Conservation (phyloP, 2,329 filamentous ascomycete genomes). For the Fusarium sterilihyphosum region DNA sequence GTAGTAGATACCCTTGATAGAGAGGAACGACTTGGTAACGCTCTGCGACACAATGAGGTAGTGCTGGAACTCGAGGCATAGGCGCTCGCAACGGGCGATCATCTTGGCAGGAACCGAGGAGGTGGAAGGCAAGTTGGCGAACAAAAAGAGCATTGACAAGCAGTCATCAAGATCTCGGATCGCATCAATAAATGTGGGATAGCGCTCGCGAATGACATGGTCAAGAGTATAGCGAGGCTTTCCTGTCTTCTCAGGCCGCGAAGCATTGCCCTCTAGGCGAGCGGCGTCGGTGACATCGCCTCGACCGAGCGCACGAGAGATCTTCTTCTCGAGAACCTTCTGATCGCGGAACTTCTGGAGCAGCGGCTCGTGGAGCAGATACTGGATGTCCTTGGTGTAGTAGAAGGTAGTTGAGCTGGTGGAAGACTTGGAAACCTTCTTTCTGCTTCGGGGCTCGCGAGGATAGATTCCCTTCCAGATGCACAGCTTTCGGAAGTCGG, state of each 20-base stretch:
- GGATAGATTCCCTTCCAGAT: conserved; percentile 99
- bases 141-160: conserved; percentile 95
- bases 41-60: conserved; percentile 94
- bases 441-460: conserved; percentile 94
- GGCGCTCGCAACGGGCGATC: conserved; percentile 90
- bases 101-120: conserved; percentile 92
- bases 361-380: conserved; percentile 94
- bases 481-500: conserved; percentile 97
- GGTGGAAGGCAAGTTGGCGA: conserved; percentile 94
- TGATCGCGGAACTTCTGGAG: conserved; percentile 96
- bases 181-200: conserved; percentile 95
- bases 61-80: conserved; percentile 97
- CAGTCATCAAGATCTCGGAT: conserved; percentile 96
- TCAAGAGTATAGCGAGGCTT: conserved; percentile 92
- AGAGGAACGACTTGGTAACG: conserved; percentile 94
- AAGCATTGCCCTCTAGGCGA: conserved; percentile 86
- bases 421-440: conserved; percentile 92
- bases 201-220: conserved; percentile 97
- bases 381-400: conserved; percentile 95
- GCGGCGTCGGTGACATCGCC: conserved; percentile 91
- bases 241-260: conserved; percentile 87
- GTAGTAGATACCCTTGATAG: conserved; percentile 99
- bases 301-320: conserved; percentile 87
- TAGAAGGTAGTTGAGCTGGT: conserved; percentile 93
- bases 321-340: conserved; percentile 97